Percentiles rank a stretch among this genome's conserved stretches.
Evolutionary conservation across 108 stramenopile genomes (phyloP).

Genomic region (Licmophora abbreviata): DNA sequence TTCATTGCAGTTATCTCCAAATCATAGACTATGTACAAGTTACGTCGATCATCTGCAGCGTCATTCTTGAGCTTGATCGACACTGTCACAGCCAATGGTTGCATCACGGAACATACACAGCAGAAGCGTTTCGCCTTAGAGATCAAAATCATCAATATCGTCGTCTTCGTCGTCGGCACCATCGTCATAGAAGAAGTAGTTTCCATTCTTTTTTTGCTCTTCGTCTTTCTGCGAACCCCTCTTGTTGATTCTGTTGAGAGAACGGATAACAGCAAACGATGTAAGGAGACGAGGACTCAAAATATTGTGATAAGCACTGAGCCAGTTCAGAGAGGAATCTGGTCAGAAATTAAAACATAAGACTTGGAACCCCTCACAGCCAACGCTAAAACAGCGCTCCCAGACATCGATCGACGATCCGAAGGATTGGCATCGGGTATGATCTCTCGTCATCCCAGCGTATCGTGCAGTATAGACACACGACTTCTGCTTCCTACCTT

Average conservation of each 20-base stretch:
- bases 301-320: not conserved
- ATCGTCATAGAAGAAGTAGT: constrained; percentile 97
- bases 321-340: not conserved
- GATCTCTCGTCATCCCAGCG: constrained; percentile 46
- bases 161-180: constrained; percentile 49
- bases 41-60: too few species aligned
- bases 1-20: too few species aligned
- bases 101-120: too few species aligned
- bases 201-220: constrained; percentile 95
- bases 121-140: too few species aligned
- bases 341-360: constrained; percentile 78
- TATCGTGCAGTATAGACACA: not conserved
- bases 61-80: too few species aligned
- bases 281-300: constrained; percentile 1
- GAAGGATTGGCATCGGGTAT: constrained; percentile 23
- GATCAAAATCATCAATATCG: constrained; percentile 51
- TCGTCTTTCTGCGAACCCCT: constrained; percentile 88
- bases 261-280: not conserved
- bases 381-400: constrained; percentile 55
- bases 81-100: too few species aligned
- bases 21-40: too few species aligned
- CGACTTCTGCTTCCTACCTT: constrained; percentile 24
- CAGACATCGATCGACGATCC: constrained; percentile 5
- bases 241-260: constrained; percentile 83
- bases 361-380: constrained; percentile 40